A percentile compares a stretch with the other conserved stretches of the same genome.
Conservation (phyloP, 139 green algal genomes). For the Chlamydomonas schloesseri region DNA sequence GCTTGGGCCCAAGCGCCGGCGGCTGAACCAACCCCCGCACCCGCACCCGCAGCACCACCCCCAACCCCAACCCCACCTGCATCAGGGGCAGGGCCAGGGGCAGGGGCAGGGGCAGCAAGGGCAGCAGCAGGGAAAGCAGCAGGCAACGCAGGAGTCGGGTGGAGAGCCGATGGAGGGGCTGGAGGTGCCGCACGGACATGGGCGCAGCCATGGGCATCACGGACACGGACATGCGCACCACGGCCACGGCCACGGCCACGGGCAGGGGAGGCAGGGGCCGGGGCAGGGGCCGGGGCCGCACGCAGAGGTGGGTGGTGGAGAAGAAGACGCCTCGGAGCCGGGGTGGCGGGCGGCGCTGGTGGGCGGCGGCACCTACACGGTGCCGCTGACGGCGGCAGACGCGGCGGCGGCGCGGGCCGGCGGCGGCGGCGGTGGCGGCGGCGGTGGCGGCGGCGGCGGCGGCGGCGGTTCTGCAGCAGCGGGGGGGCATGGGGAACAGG, state of each 20-base stretch:
- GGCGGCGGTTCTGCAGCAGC: not conserved
- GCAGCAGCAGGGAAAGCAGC: not conserved
- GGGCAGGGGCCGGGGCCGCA: too few species aligned
- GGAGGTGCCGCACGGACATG: too few species aligned
- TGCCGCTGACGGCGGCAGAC: slow-evolving; percentile 19
- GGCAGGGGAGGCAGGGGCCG: too few species aligned
- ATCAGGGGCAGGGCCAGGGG: not conserved
- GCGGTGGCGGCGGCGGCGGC: not conserved
- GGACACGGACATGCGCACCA: too few species aligned
- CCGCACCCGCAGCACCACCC: not conserved
- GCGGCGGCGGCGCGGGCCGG: slow-evolving; percentile 23
- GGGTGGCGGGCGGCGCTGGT: slow-evolving; percentile 20
- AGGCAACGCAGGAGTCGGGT: too few species aligned
- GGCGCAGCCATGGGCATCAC: too few species aligned
- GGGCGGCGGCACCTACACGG: not conserved
- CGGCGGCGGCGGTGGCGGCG: not conserved
- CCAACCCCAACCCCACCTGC: not conserved
- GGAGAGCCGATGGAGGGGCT: not conserved
- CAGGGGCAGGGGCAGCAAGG: not conserved
- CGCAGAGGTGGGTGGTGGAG: not conserved
- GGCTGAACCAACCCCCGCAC: not conserved
- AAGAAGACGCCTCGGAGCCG: not conserved
- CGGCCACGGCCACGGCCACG: too few species aligned
- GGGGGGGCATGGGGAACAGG: not conserved
- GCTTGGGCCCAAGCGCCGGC: slow-evolving; percentile 24